phyloP scores from a whole-genome alignment of 208 protist species.

The Phytomonas serpens region DNA sequence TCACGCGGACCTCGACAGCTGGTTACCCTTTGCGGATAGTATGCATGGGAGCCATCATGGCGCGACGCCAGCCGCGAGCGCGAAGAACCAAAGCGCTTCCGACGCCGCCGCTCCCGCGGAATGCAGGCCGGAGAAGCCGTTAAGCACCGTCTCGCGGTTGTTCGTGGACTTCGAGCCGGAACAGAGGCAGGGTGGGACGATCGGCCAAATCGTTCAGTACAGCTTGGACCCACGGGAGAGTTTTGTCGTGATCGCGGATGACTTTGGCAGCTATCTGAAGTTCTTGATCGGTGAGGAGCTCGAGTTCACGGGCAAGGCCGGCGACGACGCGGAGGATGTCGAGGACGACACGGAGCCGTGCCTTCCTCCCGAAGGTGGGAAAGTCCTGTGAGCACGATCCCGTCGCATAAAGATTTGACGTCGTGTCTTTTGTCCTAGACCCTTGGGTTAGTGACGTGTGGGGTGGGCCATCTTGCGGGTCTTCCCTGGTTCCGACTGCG shows the following conservation, averaged over 20 bases:
- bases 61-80: background rate
- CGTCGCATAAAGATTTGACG: background rate
- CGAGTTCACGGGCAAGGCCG: slow-evolving; percentile 51
- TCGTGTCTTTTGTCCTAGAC: background rate
- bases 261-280: slow-evolving; percentile 56
- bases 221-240: slow-evolving; percentile 26
- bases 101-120: background rate
- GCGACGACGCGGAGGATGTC: slow-evolving; percentile 46
- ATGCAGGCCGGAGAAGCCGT: slow-evolving; percentile 6
- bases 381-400: background rate
- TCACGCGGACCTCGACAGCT: slow-evolving; percentile 26
- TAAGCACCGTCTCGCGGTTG: slow-evolving; percentile 25
- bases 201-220: slow-evolving; percentile 46
- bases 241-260: slow-evolving; percentile 37
- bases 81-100: background rate
- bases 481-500: background rate
- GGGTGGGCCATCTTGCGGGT: background rate
- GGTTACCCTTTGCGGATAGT: slow-evolving; percentile 49
- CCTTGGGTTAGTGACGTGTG: background rate
- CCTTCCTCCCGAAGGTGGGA: background rate
- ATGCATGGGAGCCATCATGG: slow-evolving; percentile 13
- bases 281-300: slow-evolving; percentile 46
- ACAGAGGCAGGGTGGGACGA: slow-evolving; percentile 16
- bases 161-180: slow-evolving; percentile 42
- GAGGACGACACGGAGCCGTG: slow-evolving; percentile 17